Evolutionary conservation across 2,329 filamentous ascomycete species (phyloP), one percentile per base, ranked within the genome.

Genomic region (Sarocladiaceae sp.): DNA sequence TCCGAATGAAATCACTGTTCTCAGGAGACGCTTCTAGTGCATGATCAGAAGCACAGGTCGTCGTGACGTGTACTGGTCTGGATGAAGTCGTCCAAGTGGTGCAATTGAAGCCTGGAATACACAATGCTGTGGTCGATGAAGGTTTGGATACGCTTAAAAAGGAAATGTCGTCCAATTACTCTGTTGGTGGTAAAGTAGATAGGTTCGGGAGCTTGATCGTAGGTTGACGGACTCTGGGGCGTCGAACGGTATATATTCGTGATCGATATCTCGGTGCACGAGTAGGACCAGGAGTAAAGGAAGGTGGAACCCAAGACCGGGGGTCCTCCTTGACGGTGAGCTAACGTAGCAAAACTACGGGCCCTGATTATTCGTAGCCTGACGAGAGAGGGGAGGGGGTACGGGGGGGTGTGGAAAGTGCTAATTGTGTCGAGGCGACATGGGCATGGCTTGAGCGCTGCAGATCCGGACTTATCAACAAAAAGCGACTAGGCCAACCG

Each of bases 401-500:
- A 29, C 11, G 26, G 29, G 15, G 44, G 44, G 44, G 44, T 31
- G 44, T 48, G 26, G 17, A 17, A 33, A 33, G 26, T 48, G 26
- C 23, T 28, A n/a, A 44, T 15, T 28, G 20, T 44, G 40, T 44
- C 40, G 40, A 44, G 40, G 40, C 40, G 40, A 44, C 40, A 29
- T 18, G 44, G 28, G 26, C 44, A 20, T 33, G 26, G 26, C 28
- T 33, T 31, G 28, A 17, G 44, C 44, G 26, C 28, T 48, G 44
- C 44, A 48, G 44, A 48, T 48, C 44, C 44, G 44, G 44, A 48
- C 44, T 6, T 48, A 48, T 48, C 44, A 17, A 31, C 44, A n/a
- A 48, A 48, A 48, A 48, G 13, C 28, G 44, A 31, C 44, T 48
- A 48, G 44, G 23, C 44, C 44, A 48, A 22, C 44, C 44, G 44